Evolutionary conservation across 441 rosid species (phyloP), one percentile per base, ranked within the genome.

Genomic region (Adansonia gregorii): DNA sequence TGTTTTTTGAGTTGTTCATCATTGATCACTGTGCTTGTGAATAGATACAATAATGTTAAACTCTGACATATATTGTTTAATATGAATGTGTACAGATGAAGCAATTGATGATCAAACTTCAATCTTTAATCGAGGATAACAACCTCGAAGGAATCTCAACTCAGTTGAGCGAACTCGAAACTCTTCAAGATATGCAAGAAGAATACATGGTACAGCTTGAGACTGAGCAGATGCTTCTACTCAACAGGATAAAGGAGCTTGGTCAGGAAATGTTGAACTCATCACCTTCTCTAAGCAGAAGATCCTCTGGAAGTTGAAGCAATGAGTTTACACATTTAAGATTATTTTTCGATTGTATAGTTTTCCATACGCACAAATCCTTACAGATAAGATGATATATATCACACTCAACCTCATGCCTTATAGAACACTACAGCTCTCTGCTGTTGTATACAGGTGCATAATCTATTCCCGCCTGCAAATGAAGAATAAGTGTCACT

Each of bases 131-230:
- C 0, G 97, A 89, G 22, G 97, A 90, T 17, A 84, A 91, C 70
- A 88, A 82, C 67, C 83, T 82, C 0, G 97, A 95, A 58, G 94
- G 81, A 63, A 89, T 91, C 56, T 71, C 84, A 3, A 81, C 90
- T 61, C 84, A 92, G 11, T 65, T 89, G 60, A 89, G 89, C 31
- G 94, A 94, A 85, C 88, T 95, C 76, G 94, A 92, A 79, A 85
- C 87, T 79, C 88, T 94, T 35, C 92, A 89, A 81, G 95, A 91
- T 60, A 79, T 79, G 77, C 98, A 89, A 86, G 91, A 91, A 83
- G 93, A 89, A 79, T 89, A 91, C 87, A 79, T 88, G 87, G 76
- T 88, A n/a, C 97, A 90, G 88, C 94, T 94, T 11, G 97, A 94
- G 83, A 86, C 90, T 0, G 98, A 95, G 88, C 99, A 91, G 79